A percentile compares a stretch with the other conserved stretches of the same genome.
These are phyloP conservation scores for Penicillium rolfsii DNA, from an alignment of 2,329 filamentous ascomycete species.

Conservation along the genomic window DNA sequence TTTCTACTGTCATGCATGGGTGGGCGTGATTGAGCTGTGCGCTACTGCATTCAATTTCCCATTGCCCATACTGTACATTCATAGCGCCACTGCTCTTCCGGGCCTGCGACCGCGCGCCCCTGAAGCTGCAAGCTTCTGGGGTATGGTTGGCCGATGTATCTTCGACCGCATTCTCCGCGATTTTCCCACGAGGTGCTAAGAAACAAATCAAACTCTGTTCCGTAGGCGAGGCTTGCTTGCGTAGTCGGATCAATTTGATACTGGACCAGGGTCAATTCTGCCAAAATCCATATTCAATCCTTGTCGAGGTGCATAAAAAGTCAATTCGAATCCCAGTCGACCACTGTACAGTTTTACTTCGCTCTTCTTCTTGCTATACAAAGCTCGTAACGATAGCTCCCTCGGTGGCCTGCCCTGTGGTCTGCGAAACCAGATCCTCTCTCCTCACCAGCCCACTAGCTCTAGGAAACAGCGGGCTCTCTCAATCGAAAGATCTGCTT, in stretches of 20 bases:
- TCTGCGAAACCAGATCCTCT: neutral
- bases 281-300: too few relatives aligned
- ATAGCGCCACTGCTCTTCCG: neutral
- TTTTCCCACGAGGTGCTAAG: neutral
- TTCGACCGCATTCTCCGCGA: neutral
- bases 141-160: neutral
- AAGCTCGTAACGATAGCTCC: slow-evolving; percentile 11
- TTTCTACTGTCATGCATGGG: neutral
- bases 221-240: neutral
- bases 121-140: neutral
- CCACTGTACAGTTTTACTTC: too few relatives aligned
- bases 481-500: slow-evolving; percentile 6
- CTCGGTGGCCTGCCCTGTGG: neutral
- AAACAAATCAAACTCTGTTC: neutral
- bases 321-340: neutral
- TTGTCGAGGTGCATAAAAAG: neutral
- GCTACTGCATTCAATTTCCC: too few relatives aligned
- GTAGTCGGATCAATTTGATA: neutral
- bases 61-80: too few relatives aligned
- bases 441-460: neutral
- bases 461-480: neutral
- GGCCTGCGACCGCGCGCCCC: neutral
- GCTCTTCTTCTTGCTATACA: neutral
- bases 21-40: too few relatives aligned
- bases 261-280: too few relatives aligned